These are phyloP conservation scores for Talaromyces islandicus DNA, from an alignment of 2,329 filamentous ascomycete genomes.

Conservation along the genomic window DNA sequence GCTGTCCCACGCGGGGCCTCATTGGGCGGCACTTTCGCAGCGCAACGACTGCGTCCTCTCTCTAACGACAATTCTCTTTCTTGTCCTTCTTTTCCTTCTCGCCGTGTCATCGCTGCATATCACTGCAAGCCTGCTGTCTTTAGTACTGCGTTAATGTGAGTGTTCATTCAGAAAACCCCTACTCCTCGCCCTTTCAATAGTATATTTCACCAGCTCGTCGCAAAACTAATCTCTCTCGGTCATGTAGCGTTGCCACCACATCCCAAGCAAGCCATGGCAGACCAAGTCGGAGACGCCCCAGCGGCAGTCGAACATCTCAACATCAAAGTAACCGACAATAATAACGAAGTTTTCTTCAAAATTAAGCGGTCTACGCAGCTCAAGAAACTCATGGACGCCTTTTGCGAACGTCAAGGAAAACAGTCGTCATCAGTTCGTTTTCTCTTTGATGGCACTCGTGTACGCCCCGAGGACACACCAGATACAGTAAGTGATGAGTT, in stretches of 20 bases:
- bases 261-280: constrained; percentile 1
- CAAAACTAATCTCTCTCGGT: background rate
- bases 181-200: background rate
- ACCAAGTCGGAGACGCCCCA: constrained; percentile 17
- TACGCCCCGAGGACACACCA: constrained; percentile 82
- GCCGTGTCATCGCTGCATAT: background rate
- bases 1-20: constrained; percentile 21
- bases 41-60: constrained; percentile 1
- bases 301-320: constrained; percentile 76
- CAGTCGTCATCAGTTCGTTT: constrained; percentile 78
- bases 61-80: constrained; percentile 7
- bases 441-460: constrained; percentile 90
- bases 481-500: constrained; percentile 63
- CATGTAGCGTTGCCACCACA: background rate
- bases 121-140: background rate
- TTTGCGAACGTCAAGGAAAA: constrained; percentile 95
- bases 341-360: constrained; percentile 99
- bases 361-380: constrained; percentile 96
- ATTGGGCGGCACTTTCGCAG: constrained; percentile 8
- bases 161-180: background rate
- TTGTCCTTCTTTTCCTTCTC: background rate
- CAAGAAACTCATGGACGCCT: constrained; percentile 97
- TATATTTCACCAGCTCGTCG: background rate
- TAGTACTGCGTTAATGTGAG: background rate
- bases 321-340: constrained; percentile 98